Percentiles rank a stretch among this genome's conserved stretches.
Conservation (phyloP, 2,329 filamentous ascomycete genomes). For the Sporothrix inflata region DNA sequence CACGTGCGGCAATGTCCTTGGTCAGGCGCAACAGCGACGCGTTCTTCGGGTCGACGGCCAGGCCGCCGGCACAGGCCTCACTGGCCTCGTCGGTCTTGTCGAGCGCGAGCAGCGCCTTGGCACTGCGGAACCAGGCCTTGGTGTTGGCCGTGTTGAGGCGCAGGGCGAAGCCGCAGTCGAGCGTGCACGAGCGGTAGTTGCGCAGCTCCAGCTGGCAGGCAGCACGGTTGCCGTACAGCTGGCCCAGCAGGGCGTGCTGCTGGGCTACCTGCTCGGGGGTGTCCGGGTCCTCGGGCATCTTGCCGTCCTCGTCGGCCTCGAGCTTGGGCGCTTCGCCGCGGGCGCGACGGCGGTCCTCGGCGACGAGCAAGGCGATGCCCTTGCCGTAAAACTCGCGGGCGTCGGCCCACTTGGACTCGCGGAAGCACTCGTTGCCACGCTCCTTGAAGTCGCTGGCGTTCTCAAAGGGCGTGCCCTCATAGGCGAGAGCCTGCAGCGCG, state of each 20-base stretch:
- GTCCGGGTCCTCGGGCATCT: constrained; percentile 46
- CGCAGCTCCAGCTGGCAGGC: constrained; percentile 85
- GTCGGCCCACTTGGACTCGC: constrained; percentile 70
- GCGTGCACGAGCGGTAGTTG: constrained; percentile 85
- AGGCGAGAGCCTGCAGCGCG: constrained; percentile 85
- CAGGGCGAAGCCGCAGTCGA: constrained; percentile 80
- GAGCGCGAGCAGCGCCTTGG: constrained; percentile 75
- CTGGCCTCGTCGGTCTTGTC: constrained; percentile 79
- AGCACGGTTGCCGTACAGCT: constrained; percentile 82
- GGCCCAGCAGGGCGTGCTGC: constrained; percentile 70
- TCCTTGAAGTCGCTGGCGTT: constrained; percentile 84
- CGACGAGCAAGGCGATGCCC: constrained; percentile 72
- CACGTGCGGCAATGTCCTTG: constrained; percentile 57
- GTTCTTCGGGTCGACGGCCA: constrained; percentile 73
- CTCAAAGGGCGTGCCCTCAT: constrained; percentile 87
- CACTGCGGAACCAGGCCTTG: constrained; percentile 89
- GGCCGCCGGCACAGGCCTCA: constrained; percentile 74
- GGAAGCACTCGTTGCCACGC: constrained; percentile 88
- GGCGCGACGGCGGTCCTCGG: constrained; percentile 62
- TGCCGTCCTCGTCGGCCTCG: constrained; percentile 32
- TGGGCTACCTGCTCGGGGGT: constrained; percentile 61
- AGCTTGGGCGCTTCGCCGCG: constrained; percentile 39
- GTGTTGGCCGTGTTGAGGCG: constrained; percentile 78
- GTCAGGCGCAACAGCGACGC: constrained; percentile 65
- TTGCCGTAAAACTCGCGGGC: constrained; percentile 92